Base-by-base conservation (phyloP, 2,329 filamentous ascomycete species). In the Juglanconis sp. region DNA sequence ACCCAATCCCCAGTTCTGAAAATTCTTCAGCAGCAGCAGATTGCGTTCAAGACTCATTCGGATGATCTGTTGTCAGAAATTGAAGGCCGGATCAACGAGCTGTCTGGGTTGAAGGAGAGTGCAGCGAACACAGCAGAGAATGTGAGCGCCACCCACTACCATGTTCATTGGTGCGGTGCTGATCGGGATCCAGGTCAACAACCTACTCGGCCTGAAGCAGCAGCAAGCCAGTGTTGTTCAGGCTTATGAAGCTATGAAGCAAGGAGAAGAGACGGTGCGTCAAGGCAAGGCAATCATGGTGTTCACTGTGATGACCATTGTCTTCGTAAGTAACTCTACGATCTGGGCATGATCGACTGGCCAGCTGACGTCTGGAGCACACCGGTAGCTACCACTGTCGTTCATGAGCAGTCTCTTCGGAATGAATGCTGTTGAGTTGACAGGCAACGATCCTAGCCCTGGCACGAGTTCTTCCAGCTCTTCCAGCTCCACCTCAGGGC, bases 141-240 rank as follows among this genome's bases (percentile, higher is more conserved):
- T 49, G 75, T 76, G 63, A 62, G 71, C 56, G n/a, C n/a, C 24
- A 9, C 36, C 8, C 8, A 40, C 24, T 24, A 24, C 2, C 24
- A 40, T 40, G 36, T 47, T 30, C 6, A 47, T 47, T 30, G 44
- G 5, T 24, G 17, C 1, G 11, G 3, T 13, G 48, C 52, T 56
- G 36, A 56, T 24, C 3, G 3, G 13, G 3, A 15, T 30, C 11
- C 9, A 76, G 71, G 67, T 78, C 38, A 72, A 73, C 35, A 73
- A 76, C 51, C 67, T 80, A 2, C 66, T 79, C 1, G 68, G 67
- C 0, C 68, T 80, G 30, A 80, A 80, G 61, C 77, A 79, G 44
- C 77, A 80, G 59, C 77, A 80, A 59, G 76, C 77, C 0, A 72
- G 74, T 51, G 73, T 79, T 1, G 69, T 79, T 3, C 74, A 80